These are phyloP conservation scores for Erysimum cheiri DNA, from an alignment of 441 rosid species.

Conservation along the genomic window DNA sequence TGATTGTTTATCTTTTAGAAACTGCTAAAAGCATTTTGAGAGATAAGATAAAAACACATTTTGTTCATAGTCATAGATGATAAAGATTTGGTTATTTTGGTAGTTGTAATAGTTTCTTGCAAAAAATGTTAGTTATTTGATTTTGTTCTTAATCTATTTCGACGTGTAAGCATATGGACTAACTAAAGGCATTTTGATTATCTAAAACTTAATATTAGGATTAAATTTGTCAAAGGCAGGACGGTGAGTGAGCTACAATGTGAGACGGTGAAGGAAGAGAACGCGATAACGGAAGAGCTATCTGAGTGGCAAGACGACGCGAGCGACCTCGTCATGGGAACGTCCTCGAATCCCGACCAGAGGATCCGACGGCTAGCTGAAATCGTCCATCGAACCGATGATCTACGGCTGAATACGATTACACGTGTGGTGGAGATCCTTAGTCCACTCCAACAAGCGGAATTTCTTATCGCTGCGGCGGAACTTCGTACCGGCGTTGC, in stretches of 20 bases:
- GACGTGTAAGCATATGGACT: background rate
- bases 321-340: conserved; percentile 49
- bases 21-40: background rate
- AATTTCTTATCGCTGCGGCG: conserved; percentile 73
- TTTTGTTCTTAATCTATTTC: background rate
- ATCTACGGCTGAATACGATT: conserved; percentile 66
- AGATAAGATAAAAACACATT: background rate
- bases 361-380: conserved; percentile 54
- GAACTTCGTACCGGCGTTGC: conserved; percentile 79
- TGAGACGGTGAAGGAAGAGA: conserved; percentile 86
- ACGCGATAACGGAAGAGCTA: conserved; percentile 66
- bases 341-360: conserved; percentile 32
- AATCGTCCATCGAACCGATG: conserved; percentile 71
- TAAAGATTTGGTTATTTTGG: background rate
- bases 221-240: conserved; percentile 55
- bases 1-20: background rate
- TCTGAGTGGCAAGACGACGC: conserved; percentile 84
- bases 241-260: conserved; percentile 88
- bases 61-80: background rate
- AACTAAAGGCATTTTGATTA: conserved; percentile 11
- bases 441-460: conserved; percentile 70
- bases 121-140: background rate
- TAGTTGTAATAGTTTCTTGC: background rate
- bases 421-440: conserved; percentile 61
- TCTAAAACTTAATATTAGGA: conserved; percentile 36